These are phyloP conservation scores for Leptomonas pyrrhocoris DNA, from an alignment of 208 protist genomes.

Conservation along the genomic window DNA sequence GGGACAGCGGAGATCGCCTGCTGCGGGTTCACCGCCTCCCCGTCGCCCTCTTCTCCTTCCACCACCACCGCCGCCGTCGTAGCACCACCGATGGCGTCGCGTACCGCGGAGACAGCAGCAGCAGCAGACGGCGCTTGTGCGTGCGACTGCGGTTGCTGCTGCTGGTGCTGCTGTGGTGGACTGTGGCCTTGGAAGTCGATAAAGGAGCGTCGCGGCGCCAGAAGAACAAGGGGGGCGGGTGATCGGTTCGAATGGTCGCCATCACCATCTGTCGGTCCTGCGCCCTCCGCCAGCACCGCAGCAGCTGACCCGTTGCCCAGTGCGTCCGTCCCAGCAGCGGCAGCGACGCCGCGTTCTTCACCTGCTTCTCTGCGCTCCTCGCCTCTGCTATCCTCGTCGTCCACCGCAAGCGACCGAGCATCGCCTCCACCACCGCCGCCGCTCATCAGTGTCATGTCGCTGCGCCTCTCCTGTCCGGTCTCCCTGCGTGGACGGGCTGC, in stretches of 20 bases:
- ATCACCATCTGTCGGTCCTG: not conserved
- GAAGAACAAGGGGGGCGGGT: not conserved
- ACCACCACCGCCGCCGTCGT: not conserved
- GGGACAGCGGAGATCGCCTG: conserved; percentile 24
- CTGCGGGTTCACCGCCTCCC: conserved; percentile 31
- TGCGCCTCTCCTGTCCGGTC: not conserved
- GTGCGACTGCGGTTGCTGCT: not conserved
- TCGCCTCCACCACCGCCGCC: conserved; percentile 1
- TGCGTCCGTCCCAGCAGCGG: not conserved
- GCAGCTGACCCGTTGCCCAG: not conserved
- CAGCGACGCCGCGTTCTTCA: not conserved
- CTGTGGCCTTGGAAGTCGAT: not conserved
- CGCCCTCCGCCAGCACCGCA: not conserved
- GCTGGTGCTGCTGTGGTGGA: not conserved
- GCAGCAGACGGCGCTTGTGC: not conserved
- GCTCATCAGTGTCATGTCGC: not conserved
- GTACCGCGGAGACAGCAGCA: not conserved
- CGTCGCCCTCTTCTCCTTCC: conserved; percentile 8
- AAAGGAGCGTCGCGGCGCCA: not conserved
- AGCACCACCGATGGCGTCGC: too few relatives aligned
- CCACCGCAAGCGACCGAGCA: not conserved
- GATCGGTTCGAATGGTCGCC: conserved; percentile 17
- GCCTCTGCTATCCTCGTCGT: not conserved
- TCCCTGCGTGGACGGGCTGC: not conserved
- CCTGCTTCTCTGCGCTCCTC: not conserved